phyloP scores from a whole-genome alignment of 495 filamentous ascomycete genomes.

The Thermothielavioides terrestris region DNA sequence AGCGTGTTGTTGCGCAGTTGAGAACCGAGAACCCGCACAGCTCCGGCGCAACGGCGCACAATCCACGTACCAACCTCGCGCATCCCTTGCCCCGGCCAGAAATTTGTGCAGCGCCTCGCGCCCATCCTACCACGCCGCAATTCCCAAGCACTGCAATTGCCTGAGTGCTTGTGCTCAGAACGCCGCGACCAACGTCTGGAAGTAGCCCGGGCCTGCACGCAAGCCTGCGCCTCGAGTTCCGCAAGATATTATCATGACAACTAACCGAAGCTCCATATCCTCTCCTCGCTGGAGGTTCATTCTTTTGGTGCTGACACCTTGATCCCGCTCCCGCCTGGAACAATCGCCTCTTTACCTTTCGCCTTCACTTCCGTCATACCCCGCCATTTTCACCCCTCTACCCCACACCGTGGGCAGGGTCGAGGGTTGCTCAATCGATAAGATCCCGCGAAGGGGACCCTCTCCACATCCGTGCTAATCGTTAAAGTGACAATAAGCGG shows the following conservation, averaged over 20 bases:
- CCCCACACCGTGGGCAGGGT: conserved; percentile 31
- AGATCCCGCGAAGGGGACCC: conserved; percentile 17
- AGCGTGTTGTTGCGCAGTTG: too few relatives aligned
- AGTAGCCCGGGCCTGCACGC: conserved; percentile 32
- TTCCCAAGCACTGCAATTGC: conserved; percentile 7
- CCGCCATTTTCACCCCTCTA: conserved; percentile 15
- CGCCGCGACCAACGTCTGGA: conserved; percentile 26
- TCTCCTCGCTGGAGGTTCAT: conserved; percentile 49
- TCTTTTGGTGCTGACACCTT: conserved; percentile 42
- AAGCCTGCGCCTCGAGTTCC: conserved; percentile 22
- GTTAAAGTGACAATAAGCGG: too few relatives aligned
- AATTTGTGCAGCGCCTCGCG: background rate
- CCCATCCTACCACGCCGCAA: conserved; percentile 1
- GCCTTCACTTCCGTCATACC: conserved; percentile 10
- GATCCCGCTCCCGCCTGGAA: conserved; percentile 16
- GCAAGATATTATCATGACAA: conserved; percentile 48
- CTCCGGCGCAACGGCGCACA: conserved; percentile 20
- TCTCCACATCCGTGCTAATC: too few relatives aligned
- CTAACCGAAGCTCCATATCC: conserved; percentile 42
- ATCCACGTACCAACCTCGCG: too few relatives aligned
- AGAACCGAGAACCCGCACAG: background rate
- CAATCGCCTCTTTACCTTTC: conserved; percentile 16
- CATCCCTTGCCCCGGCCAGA: conserved; percentile 5
- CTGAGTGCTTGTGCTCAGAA: conserved; percentile 11
- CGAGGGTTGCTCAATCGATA: too few relatives aligned